Evolutionary conservation across 441 rosid genomes (phyloP).

Genomic region (Geranium incanum): DNA sequence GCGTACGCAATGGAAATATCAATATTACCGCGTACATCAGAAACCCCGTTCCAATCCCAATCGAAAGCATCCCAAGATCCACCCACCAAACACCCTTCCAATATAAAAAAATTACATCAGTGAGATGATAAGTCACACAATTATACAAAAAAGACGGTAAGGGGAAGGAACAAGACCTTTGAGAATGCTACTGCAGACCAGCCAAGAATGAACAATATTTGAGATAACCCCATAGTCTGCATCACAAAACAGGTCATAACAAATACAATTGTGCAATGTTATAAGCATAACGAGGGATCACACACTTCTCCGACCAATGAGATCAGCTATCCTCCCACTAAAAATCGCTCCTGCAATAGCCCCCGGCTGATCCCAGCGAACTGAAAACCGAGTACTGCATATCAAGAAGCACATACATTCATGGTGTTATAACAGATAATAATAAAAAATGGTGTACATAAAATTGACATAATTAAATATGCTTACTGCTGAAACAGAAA

Average conservation of each 20-base stretch:
- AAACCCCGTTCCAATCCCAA: too few species aligned
- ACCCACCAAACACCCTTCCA: constrained; percentile 17
- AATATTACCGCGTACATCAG: too few species aligned
- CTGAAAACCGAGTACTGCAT: constrained; percentile 36
- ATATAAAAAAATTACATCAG: too few species aligned
- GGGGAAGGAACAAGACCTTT: constrained; percentile 12
- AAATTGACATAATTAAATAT: not conserved
- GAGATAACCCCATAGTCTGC: constrained; percentile 18
- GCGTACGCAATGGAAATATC: too few species aligned
- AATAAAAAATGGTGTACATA: too few species aligned
- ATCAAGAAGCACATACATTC: not conserved
- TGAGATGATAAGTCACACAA: too few species aligned
- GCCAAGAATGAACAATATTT: constrained; percentile 14
- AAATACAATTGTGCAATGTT: not conserved
- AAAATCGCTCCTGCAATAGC: constrained; percentile 28
- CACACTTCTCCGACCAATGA: constrained; percentile 33
- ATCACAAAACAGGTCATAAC: not conserved
- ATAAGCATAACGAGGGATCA: not conserved
- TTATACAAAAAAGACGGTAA: too few species aligned
- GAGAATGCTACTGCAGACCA: constrained; percentile 15
- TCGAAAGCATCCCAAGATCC: constrained; percentile 7
- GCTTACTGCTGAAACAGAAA: constrained; percentile 23
- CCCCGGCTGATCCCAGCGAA: constrained; percentile 35
- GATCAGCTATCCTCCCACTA: constrained; percentile 32
- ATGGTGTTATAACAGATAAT: too few species aligned